A percentile compares a stretch with the other conserved stretches of the same genome.
Conservation (phyloP, 179 eudicot genomes). For the Amaranthus tricolor region DNA sequence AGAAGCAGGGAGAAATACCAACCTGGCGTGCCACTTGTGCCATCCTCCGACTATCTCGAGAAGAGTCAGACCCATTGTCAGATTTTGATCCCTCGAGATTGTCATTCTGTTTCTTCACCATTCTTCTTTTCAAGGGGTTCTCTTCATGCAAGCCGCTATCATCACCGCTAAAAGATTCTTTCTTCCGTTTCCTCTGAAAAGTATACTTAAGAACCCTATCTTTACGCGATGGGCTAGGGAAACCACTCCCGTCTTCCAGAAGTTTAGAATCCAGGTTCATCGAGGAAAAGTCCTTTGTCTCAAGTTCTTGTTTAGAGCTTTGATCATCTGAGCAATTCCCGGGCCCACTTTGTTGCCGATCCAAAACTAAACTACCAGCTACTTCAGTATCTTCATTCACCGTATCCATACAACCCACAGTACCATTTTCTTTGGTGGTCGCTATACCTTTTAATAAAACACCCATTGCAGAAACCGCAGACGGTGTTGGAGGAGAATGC, state of each 20-base stretch:
- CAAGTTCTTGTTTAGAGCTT: slow-evolving; percentile 24
- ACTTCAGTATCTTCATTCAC: slow-evolving; percentile 25
- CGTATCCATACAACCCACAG: slow-evolving; percentile 11
- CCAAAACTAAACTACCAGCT: slow-evolving; percentile 22
- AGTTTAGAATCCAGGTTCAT: slow-evolving; percentile 18
- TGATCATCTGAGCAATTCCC: slow-evolving; percentile 12
- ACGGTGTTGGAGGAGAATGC: slow-evolving; percentile 10
- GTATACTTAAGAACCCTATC: slow-evolving; percentile 66
- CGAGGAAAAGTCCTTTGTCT: slow-evolving; percentile 22
- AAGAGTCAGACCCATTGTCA: slow-evolving; percentile 38
- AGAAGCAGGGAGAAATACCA: slow-evolving; percentile 9
- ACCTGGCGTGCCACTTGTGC: slow-evolving; percentile 54
- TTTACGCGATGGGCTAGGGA: slow-evolving; percentile 32
- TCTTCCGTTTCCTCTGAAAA: slow-evolving; percentile 74
- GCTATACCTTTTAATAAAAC: slow-evolving; percentile 8
- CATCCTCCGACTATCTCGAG: slow-evolving; percentile 50
- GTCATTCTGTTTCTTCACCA: slow-evolving; percentile 30
- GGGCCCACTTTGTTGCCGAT: slow-evolving; percentile 16
- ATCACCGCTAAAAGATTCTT: slow-evolving; percentile 32
- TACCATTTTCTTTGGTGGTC: neutral
- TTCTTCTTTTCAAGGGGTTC: slow-evolving; percentile 21
- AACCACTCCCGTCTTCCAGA: slow-evolving; percentile 12
- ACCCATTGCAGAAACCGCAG: slow-evolving; percentile 7
- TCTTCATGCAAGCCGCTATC: slow-evolving; percentile 35
- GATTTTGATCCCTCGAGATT: slow-evolving; percentile 19